Conservation (phyloP, 352 stramenopile species). For the Phytophthora ohioensis region DNA sequence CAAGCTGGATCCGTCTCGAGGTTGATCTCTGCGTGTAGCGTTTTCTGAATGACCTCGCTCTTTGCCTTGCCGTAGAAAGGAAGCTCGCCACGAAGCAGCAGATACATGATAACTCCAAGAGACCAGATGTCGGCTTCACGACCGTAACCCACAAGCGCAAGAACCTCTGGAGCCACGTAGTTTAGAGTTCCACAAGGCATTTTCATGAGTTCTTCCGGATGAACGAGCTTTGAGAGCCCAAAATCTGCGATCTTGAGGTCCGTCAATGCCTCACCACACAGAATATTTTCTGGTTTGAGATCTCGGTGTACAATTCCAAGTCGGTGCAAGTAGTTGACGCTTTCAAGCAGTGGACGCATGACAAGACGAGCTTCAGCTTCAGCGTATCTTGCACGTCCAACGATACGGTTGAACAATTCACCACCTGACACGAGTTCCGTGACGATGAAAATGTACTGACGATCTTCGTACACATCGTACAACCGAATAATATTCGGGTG, state of each 20-base stretch:
- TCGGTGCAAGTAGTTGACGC: slow-evolving; percentile 91
- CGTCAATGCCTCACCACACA: slow-evolving; percentile 88
- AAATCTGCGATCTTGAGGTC: slow-evolving; percentile 95
- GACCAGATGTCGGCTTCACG: slow-evolving; percentile 94
- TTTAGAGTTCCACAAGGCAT: slow-evolving; percentile 94
- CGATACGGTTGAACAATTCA: slow-evolving; percentile 98
- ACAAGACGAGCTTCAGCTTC: slow-evolving; percentile 90
- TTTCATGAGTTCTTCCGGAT: slow-evolving; percentile 94
- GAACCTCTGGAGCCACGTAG: slow-evolving; percentile 95
- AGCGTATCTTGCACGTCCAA: slow-evolving; percentile 86
- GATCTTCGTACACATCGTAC: slow-evolving; percentile 93
- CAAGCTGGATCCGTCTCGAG: slow-evolving; percentile 73
- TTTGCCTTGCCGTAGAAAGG: slow-evolving; percentile 93
- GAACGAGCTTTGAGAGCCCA: slow-evolving; percentile 92
- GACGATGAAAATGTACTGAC: slow-evolving; percentile 97
- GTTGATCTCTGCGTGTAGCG: slow-evolving; percentile 85
- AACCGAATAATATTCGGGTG: slow-evolving; percentile 90
- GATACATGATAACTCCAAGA: slow-evolving; percentile 94
- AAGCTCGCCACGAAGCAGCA: slow-evolving; percentile 89
- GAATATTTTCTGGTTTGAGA: slow-evolving; percentile 90
- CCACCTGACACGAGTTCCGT: slow-evolving; percentile 97
- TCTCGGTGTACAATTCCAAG: slow-evolving; percentile 93
- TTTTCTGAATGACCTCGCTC: slow-evolving; percentile 94
- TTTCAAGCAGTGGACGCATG: slow-evolving; percentile 90
- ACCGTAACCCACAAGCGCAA: slow-evolving; percentile 89